Percentiles rank a stretch among this genome's conserved stretches.
These are phyloP conservation scores for Cryptosporidium tyzzeri DNA, from an alignment of 169 alveolate species.

Conservation along the genomic window DNA sequence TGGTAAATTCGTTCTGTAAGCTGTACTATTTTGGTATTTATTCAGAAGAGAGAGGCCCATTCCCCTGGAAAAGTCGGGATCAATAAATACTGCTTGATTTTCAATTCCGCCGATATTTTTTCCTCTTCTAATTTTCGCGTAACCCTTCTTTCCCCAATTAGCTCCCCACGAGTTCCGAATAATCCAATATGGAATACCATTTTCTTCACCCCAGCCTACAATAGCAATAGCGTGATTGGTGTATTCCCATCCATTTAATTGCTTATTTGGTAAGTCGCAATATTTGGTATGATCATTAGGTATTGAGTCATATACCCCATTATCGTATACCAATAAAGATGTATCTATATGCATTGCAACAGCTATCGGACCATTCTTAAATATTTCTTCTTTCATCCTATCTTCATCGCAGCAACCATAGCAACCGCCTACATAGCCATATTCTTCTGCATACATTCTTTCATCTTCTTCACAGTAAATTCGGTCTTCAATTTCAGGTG, in stretches of 20 bases:
- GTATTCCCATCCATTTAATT: conserved; percentile 91
- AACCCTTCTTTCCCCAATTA: conserved; percentile 86
- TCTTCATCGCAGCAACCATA: conserved; percentile 86
- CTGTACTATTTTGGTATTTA: not conserved
- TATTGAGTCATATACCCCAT: conserved; percentile 77
- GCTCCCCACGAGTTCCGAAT: conserved; percentile 88
- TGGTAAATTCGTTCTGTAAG: not conserved
- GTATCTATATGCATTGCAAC: conserved; percentile 81
- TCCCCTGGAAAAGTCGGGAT: conserved; percentile 88
- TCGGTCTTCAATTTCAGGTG: conserved; percentile 16
- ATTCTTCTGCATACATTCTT: conserved; percentile 80
- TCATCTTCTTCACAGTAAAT: conserved; percentile 53
- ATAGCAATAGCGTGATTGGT: conserved; percentile 90
- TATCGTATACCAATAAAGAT: conserved; percentile 76
- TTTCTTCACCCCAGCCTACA: conserved; percentile 92
- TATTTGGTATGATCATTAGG: conserved; percentile 83
- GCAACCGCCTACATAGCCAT: conserved; percentile 88
- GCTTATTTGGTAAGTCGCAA: conserved; percentile 86
- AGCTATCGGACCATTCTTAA: conserved; percentile 82
- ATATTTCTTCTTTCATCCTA: conserved; percentile 85
- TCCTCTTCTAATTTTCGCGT: conserved; percentile 84
- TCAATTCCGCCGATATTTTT: conserved; percentile 87
- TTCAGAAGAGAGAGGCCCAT: conserved; percentile 36
- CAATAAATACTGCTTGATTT: conserved; percentile 89
- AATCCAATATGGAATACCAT: conserved; percentile 85